phyloP scores from a whole-genome alignment of 495 filamentous ascomycete species.

The Staphylotrichum tortipilum region DNA sequence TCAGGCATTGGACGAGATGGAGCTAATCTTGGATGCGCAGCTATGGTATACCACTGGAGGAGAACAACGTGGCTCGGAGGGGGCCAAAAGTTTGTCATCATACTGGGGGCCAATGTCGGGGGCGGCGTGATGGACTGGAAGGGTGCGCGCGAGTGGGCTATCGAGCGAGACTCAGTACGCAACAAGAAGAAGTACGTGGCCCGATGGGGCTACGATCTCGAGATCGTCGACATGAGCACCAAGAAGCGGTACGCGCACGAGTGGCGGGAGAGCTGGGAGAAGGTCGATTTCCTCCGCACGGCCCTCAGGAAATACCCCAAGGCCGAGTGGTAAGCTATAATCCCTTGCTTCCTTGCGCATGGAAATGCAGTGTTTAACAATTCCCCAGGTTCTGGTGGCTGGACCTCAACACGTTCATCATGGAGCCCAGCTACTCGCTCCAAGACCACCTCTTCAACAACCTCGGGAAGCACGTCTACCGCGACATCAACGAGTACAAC shows the following conservation, averaged over 20 bases:
- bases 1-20: neutral
- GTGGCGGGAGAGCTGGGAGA: conserved; percentile 99
- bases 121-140: conserved; percentile 99
- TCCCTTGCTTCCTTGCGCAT: neutral
- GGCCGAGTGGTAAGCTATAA: conserved; percentile 76
- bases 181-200: conserved; percentile 87
- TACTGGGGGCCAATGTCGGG: conserved; percentile 86
- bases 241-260: conserved; percentile 98
- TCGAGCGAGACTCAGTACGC: conserved; percentile 88
- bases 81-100: conserved; percentile 86
- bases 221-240: conserved; percentile 95
- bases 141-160: conserved; percentile 93
- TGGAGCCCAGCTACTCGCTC: conserved; percentile 89
- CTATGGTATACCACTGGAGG: conserved; percentile 41
- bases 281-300: conserved; percentile 89
- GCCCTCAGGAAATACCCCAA: conserved; percentile 88
- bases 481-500: conserved; percentile 94
- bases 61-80: conserved; percentile 54
- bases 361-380: too few species aligned
- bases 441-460: conserved; percentile 84
- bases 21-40: conserved; percentile 19
- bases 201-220: conserved; percentile 90
- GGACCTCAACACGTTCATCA: conserved; percentile 94
- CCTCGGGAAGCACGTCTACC: conserved; percentile 68
- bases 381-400: conserved; percentile 99